A percentile compares a stretch with the other conserved stretches of the same genome.
Evolutionary conservation across 192 early-diverging fungal genomes (phyloP).

Genomic region (Coemansia sp.): DNA sequence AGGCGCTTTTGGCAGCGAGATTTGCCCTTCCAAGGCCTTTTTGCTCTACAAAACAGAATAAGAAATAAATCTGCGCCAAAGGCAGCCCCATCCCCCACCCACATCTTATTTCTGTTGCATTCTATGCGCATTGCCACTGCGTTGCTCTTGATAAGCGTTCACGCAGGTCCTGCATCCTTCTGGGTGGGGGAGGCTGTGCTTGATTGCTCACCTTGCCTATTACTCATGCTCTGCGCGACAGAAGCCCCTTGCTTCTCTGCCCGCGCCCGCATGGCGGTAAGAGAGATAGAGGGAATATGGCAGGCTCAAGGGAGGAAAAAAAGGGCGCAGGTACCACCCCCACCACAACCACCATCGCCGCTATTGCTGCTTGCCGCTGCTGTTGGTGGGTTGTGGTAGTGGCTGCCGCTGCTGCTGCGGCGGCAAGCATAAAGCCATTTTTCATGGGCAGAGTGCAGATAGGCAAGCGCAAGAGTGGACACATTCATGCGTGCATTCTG

Average conservation of each 20-base stretch:
- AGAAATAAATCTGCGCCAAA: not conserved
- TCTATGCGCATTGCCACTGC: not conserved
- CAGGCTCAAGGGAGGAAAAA: not conserved
- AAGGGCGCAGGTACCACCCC: not conserved
- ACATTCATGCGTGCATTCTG: conserved; percentile 10
- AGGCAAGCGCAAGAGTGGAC: conserved; percentile 6
- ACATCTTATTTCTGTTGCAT: not conserved
- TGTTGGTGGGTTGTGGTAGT: not conserved
- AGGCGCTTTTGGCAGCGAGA: conserved; percentile 1
- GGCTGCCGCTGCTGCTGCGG: not conserved
- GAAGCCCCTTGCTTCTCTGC: not conserved
- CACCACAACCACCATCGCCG: not conserved
- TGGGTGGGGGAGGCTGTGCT: not conserved
- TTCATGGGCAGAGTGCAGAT: not conserved
- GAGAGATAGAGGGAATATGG: not conserved
- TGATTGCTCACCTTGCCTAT: not conserved
- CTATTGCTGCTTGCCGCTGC: not conserved
- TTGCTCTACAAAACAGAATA: conserved; percentile 1
- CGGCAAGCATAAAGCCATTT: not conserved
- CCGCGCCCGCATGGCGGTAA: not conserved
- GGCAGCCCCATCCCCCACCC: not conserved
- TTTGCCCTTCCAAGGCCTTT: not conserved
- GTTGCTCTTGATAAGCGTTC: not conserved
- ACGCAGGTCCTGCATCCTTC: not conserved
- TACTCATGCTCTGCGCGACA: not conserved